Percentiles rank a stretch among this genome's conserved stretches.
Evolutionary conservation across 2,329 filamentous ascomycete species (phyloP).

Genomic region (Tympanopsis confertula): DNA sequence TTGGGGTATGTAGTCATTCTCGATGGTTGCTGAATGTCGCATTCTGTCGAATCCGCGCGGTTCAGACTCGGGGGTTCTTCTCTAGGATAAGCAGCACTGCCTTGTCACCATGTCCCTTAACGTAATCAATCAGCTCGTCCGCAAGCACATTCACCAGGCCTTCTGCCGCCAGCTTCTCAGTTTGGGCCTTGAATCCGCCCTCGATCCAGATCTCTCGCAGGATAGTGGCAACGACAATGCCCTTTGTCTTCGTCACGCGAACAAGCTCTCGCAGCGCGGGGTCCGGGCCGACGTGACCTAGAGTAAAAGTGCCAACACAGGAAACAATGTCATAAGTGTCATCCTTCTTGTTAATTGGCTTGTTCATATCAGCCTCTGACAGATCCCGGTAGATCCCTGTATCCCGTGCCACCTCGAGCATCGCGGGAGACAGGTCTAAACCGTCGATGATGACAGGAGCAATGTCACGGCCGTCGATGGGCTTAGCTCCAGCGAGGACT

Average conservation of each 20-base stretch:
- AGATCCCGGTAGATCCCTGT: slow-evolving; percentile 33
- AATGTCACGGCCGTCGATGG: slow-evolving; percentile 40
- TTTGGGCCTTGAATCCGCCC: no score
- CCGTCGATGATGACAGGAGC: slow-evolving; percentile 33
- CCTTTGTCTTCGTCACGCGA: slow-evolving; percentile 30
- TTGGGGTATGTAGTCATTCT: no score
- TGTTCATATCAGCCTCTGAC: slow-evolving; percentile 30
- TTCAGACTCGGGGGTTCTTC: no score
- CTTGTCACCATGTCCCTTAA: no score
- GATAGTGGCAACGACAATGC: slow-evolving; percentile 37
- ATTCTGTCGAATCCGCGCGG: no score
- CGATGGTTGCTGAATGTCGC: no score
- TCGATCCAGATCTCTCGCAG: no score
- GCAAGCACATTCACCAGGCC: no score
- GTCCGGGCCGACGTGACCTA: slow-evolving; percentile 39
- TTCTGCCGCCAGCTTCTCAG: no score
- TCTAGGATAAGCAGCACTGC: no score
- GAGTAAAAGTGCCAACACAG: slow-evolving; percentile 42
- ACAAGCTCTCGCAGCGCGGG: slow-evolving; percentile 35
- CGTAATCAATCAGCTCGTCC: no score
- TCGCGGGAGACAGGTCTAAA: slow-evolving; percentile 27
- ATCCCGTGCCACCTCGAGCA: slow-evolving; percentile 37
- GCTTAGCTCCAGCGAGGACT: slow-evolving; percentile 24
- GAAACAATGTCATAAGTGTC: slow-evolving; percentile 34
- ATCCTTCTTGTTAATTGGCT: slow-evolving; percentile 23